Conservation (phyloP, 1,284 basidiomycete species). For the Ustilago loliicola region DNA sequence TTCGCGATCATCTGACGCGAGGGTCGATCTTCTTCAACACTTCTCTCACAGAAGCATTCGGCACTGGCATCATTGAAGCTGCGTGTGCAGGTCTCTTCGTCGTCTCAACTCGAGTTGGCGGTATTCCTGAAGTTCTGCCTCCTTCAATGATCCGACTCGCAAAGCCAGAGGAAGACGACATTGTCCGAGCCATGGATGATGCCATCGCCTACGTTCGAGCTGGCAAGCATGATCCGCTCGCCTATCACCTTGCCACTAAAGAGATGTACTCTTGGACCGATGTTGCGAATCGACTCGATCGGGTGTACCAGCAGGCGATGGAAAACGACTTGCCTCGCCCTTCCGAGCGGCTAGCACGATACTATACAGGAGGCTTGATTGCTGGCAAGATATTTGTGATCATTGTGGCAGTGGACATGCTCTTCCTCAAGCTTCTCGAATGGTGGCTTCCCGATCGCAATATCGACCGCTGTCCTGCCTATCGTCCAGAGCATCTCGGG, state of each 20-base stretch:
- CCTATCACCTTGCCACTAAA: slow-evolving; percentile 83
- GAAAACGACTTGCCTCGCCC: slow-evolving; percentile 51
- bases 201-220: slow-evolving; percentile 81
- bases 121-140: slow-evolving; percentile 94
- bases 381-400: slow-evolving; percentile 83
- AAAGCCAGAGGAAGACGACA: slow-evolving; percentile 86
- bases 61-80: slow-evolving; percentile 95
- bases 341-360: slow-evolving; percentile 68
- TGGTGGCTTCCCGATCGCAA: slow-evolving; percentile 37
- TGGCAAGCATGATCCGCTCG: slow-evolving; percentile 81
- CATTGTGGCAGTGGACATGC: slow-evolving; percentile 82
- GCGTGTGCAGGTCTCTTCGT: slow-evolving; percentile 94
- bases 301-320: slow-evolving; percentile 82
- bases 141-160: slow-evolving; percentile 94
- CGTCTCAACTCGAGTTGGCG: slow-evolving; percentile 92
- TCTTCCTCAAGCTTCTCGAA: slow-evolving; percentile 82
- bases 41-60: slow-evolving; percentile 95
- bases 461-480: slow-evolving; percentile 36
- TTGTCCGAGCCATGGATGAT: slow-evolving; percentile 83
- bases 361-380: slow-evolving; percentile 78
- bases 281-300: slow-evolving; percentile 84
- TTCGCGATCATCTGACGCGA: slow-evolving; percentile 82
- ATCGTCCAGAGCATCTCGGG: slow-evolving; percentile 16
- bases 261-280: slow-evolving; percentile 89
- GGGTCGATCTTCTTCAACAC: slow-evolving; percentile 96